Conservation (phyloP, 164 flowering plant species). For the Tinospora cordifolia region DNA sequence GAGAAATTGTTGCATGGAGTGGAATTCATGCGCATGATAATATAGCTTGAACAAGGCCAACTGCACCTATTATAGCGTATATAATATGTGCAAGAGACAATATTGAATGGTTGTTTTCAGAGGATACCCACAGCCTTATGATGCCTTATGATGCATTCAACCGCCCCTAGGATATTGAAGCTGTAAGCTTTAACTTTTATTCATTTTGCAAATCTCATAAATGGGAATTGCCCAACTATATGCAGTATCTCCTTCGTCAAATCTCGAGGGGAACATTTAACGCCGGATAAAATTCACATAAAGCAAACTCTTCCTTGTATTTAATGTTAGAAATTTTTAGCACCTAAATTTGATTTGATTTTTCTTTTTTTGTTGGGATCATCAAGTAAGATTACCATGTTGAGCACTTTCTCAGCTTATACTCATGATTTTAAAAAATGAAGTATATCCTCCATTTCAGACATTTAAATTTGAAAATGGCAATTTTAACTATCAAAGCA, state of each 20-base stretch:
- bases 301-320: too few species aligned
- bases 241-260: background rate
- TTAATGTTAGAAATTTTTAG: too few species aligned
- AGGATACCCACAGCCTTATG: background rate
- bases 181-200: background rate
- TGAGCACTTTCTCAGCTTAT: too few species aligned
- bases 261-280: too few species aligned
- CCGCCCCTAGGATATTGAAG: background rate
- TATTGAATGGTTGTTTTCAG: background rate
- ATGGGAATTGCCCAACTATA: background rate
- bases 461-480: background rate
- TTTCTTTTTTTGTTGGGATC: too few species aligned
- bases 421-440: too few species aligned
- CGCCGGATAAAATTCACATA: too few species aligned
- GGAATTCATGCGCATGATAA: too few species aligned
- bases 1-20: too few species aligned
- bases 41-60: background rate
- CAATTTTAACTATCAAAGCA: background rate
- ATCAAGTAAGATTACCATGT: too few species aligned
- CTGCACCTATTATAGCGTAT: too few species aligned
- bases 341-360: too few species aligned
- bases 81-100: background rate
- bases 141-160: background rate
- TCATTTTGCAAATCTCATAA: background rate
- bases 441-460: background rate